Evolutionary conservation across 2,329 filamentous ascomycete species (phyloP).

Genomic region (Bipolaris cookei): DNA sequence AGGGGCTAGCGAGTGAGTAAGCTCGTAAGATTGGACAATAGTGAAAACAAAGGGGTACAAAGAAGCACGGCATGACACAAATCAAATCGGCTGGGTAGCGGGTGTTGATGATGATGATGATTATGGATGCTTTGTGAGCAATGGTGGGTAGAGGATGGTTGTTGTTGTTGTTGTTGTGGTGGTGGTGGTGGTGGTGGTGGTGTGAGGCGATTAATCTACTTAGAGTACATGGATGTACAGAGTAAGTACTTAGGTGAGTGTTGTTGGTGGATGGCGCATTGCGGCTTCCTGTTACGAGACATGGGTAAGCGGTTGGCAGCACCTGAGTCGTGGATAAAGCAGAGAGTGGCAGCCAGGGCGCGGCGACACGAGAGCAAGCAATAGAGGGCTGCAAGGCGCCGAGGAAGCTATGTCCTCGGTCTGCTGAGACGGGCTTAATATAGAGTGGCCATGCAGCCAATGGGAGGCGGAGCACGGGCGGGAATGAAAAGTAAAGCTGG

Average conservation of each 20-base stretch:
- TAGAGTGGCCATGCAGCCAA: constrained; percentile 34
- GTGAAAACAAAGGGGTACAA: background rate
- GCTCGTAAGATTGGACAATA: background rate
- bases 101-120: too few relatives aligned
- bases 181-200: too few relatives aligned
- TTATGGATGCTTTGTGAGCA: background rate
- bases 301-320: background rate
- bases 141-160: background rate
- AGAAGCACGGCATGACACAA: background rate
- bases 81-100: background rate
- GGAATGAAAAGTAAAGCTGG: constrained; percentile 14
- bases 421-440: constrained; percentile 29
- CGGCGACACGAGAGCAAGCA: constrained; percentile 1
- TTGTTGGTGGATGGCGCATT: background rate
- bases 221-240: too few relatives aligned
- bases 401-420: constrained; percentile 13
- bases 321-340: background rate
- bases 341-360: background rate
- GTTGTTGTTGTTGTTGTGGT: too few relatives aligned
- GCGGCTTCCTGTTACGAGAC: background rate
- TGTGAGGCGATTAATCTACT: too few relatives aligned
- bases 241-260: background rate
- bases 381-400: constrained; percentile 25
- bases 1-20: constrained; percentile 5
- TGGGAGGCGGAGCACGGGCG: constrained; percentile 23